Evolutionary conservation across 768 basidiomycete genomes (phyloP), one percentile per base, ranked within the genome.

Genomic region (Mycena galericulata): DNA sequence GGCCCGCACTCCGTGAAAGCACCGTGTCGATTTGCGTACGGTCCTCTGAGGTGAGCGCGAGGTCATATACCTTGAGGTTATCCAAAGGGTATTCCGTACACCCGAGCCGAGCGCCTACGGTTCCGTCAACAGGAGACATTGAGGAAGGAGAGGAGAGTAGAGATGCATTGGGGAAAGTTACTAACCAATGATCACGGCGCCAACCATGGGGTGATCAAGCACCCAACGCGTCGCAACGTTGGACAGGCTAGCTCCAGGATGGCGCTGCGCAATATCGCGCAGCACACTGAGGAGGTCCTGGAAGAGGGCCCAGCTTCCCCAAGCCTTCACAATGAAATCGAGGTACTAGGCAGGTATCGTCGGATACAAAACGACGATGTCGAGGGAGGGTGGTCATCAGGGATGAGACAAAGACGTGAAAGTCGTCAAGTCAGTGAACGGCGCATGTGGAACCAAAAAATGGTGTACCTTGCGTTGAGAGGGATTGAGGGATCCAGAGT

Each of bases 191-290:
- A 95, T 87, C 27, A 94, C 92, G 36, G 93, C 92, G 8, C 92
- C 94, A n/a, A 95, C 93, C 71, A 88, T 91, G 0, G 80, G 74
- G 62, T 94, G 92, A 81, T 95, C 92, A n/a, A 95, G 83, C 0
- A 94, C 91, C 93, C 94, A 95, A 20, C 94, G 89, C 1, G 89
- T 91, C 32, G 94, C 93, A 40, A 95, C 82, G 74, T 95, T 95
- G 59, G 94, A 88, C 45, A 95, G 89, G 78, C 89, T 92, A 47
- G 82, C 79, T 11, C 88, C 80, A 11, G 86, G 84, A 76, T 93
- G 90, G 27, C 85, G 86, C 79, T 92, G 86, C 5, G 89, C 93
- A 65, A 95, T 87, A 17, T 71, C 71, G 29, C 88, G 86, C 40
- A 95, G 83, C 47, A 87, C 86, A 15, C 74, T 55, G 49, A 95